Base-by-base conservation (phyloP, 768 basidiomycete species). In the Lactarius tabidus region DNA sequence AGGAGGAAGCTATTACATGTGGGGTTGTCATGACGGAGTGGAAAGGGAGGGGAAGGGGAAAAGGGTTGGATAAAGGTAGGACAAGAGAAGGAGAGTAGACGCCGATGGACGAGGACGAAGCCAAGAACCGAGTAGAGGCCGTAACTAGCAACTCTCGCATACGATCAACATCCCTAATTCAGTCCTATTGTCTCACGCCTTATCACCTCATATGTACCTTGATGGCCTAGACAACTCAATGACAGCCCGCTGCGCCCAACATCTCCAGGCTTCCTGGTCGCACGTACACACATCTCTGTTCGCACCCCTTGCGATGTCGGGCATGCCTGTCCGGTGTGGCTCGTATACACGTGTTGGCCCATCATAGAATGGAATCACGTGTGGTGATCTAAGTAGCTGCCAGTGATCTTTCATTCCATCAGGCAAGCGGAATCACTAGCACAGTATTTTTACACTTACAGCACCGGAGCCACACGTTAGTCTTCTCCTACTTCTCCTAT, bases 1-100 rank as follows among this genome's bases (percentile, higher is more conserved):
- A 89, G 65, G 89, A 90, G 45, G 90, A 89, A 57, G 90, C 85
- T 70, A 92, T 88, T 75, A 91, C 88, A 80, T 92, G 90, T 68
- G 90, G 87, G 64, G 90, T 91, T 64, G 90, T 82, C 90, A 91
- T 92, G 68, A 57, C 51, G 58, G 23, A 43, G n/a, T 52, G 60
- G 48, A 23, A 57, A 26, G 51, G 60, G 29, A 64, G 38, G 33
- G 66, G 59, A 64, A 63, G 55, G 31, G 63, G 58, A 38, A 66
- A 57, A 66, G 57, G 61, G 60, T 52, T 63, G 61, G 57, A 62
- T 67, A 62, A 68, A 52, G 64, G 62, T 55, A 70, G 43, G 45
- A 68, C 36, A 31, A 43, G 12, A 62, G 26, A 53, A 54, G 26
- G 39, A 35, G 59, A 52, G 58, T 15, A 41, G 53, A 54, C 31